Conservation (phyloP, 495 filamentous ascomycete species). For the Penicillium desertorum region DNA sequence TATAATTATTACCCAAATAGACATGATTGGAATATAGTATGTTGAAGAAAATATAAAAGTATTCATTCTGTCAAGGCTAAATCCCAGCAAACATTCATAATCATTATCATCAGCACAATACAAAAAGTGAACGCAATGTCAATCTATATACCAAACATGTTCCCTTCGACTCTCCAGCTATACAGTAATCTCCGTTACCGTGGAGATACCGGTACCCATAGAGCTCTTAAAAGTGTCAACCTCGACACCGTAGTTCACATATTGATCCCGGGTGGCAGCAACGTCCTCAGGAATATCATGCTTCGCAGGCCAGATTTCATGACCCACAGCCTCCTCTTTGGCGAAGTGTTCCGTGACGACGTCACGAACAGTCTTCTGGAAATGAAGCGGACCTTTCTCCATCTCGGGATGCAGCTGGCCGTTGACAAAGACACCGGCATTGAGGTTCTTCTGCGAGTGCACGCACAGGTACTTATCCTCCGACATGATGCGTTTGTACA, state of each 20-base stretch:
- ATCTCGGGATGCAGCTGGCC: conserved; percentile 48
- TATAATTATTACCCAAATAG: background rate
- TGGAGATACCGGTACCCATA: background rate
- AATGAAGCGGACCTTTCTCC: conserved; percentile 49
- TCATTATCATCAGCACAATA: background rate
- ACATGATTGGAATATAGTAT: background rate
- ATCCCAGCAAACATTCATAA: background rate
- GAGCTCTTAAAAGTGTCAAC: background rate
- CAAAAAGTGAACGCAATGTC: background rate
- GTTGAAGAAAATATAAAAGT: background rate
- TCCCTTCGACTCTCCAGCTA: background rate
- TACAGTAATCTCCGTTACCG: background rate
- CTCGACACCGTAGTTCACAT: conserved; percentile 9
- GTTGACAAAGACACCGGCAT: conserved; percentile 48
- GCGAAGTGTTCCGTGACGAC: conserved; percentile 38
- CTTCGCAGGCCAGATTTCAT: conserved; percentile 45
- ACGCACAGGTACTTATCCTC: conserved; percentile 52
- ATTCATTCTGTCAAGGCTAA: conserved; percentile 9
- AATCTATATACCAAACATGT: background rate
- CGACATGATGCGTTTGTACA: conserved; percentile 48
- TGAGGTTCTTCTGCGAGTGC: conserved; percentile 49
- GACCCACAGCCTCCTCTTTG: conserved; percentile 34
- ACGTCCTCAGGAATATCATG: background rate
- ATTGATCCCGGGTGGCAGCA: conserved; percentile 3
- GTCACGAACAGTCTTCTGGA: conserved; percentile 45